Evolutionary conservation across 306 rosid species (phyloP).

Genomic region (Castanea mollissima): DNA sequence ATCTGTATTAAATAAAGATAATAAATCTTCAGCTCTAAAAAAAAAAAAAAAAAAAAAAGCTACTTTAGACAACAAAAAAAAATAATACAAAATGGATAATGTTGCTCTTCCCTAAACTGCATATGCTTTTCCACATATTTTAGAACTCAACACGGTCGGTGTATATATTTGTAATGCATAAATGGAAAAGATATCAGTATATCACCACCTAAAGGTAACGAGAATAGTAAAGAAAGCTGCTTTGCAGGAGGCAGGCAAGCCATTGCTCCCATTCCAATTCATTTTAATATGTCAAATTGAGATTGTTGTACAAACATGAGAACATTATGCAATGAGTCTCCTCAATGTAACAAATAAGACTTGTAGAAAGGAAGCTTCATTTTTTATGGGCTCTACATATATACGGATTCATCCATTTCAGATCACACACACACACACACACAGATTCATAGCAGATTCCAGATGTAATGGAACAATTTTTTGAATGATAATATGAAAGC

Average conservation of each 20-base stretch:
- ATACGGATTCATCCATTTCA: not conserved
- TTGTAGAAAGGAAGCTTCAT: not conserved
- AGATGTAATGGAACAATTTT: not conserved
- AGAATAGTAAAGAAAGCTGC: not conserved
- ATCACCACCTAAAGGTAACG: not conserved
- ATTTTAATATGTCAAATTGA: not conserved
- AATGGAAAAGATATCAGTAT: not conserved
- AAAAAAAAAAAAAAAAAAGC: not conserved
- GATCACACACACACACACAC: too few relatives aligned
- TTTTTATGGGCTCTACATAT: not conserved
- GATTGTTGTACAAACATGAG: not conserved
- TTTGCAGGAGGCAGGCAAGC: conserved; percentile 1
- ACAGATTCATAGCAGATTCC: not conserved
- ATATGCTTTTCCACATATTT: not conserved
- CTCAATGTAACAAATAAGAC: not conserved
- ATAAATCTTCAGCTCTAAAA: conserved; percentile 15
- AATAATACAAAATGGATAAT: not conserved
- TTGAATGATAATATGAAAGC: conserved; percentile 13
- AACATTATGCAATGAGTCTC: not conserved
- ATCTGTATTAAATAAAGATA: conserved; percentile 53
- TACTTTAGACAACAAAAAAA: not conserved
- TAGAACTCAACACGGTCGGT: conserved; percentile 11
- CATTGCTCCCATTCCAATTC: not conserved
- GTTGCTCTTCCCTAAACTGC: not conserved
- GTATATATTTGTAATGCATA: not conserved